Percentiles rank a stretch among this genome's conserved stretches.
Evolutionary conservation across 2,329 filamentous ascomycete species (phyloP).

Genomic region (Xylariaceae sp.): DNA sequence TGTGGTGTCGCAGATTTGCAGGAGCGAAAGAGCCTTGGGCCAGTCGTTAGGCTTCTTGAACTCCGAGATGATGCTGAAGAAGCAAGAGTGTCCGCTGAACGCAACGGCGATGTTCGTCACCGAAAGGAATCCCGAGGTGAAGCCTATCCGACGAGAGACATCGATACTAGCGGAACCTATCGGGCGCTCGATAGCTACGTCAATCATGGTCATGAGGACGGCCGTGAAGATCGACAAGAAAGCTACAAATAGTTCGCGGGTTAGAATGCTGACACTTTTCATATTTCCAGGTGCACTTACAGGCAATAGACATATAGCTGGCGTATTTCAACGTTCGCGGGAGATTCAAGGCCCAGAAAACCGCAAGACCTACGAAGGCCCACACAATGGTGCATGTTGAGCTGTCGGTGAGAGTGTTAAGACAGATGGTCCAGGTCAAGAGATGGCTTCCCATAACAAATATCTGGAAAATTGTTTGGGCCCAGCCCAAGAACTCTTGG

Average conservation of each 20-base stretch:
- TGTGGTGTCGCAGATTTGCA: constrained; percentile 54
- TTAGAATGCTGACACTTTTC: no score
- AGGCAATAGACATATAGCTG: constrained; percentile 57
- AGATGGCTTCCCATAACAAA: constrained; percentile 68
- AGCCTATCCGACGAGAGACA: constrained; percentile 33
- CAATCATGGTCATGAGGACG: constrained; percentile 60
- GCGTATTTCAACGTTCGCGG: constrained; percentile 61
- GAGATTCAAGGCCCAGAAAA: constrained; percentile 56
- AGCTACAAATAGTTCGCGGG: constrained; percentile 22
- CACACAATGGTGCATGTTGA: constrained; percentile 61
- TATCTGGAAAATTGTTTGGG: constrained; percentile 57
- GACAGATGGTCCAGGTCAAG: constrained; percentile 62
- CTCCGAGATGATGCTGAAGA: constrained; percentile 63
- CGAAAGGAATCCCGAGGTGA: constrained; percentile 51
- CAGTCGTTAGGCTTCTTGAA: constrained; percentile 58
- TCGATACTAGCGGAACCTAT: constrained; percentile 32
- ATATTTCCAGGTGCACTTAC: constrained; percentile 15
- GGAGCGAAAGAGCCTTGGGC: constrained; percentile 41
- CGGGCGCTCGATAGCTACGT: constrained; percentile 46
- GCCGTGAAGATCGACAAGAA: constrained; percentile 59
- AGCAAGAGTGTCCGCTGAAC: constrained; percentile 64
- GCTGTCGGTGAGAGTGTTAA: constrained; percentile 59
- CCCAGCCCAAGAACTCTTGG: constrained; percentile 55
- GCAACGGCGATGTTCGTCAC: constrained; percentile 64
- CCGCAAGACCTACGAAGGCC: constrained; percentile 51